Base-by-base conservation (phyloP, 2,329 filamentous ascomycete species). In the Microsporum ferrugineum region DNA sequence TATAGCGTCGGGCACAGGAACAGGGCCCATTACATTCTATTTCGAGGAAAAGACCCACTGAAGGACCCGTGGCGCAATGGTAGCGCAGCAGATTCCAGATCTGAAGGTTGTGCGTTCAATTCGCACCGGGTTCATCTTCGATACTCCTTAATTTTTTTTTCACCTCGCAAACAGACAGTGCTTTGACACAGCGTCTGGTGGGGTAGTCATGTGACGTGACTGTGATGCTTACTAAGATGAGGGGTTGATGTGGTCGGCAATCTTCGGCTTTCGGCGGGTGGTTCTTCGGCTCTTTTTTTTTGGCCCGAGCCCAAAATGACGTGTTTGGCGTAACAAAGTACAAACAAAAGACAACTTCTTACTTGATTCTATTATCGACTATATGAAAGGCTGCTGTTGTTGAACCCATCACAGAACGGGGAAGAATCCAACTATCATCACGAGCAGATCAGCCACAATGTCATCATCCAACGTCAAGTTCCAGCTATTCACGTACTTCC, bases 401-500 rank as follows among this genome's bases (percentile, higher is more conserved):
- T 23, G 17, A 23, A 23, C 17, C 17, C 17, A 23, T 23, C 17
- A 23, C 17, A 23, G 17, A 23, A 23, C 1, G 17, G 17, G 17
- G 17, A 33, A 33, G 12, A 53, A 33, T 8, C 6, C 2, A 31
- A 29, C 27, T 12, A 33, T 2, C 12, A 14, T 31, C 31, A 34
- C 7, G 29, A 36, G n/a, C 29, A 55, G 36, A 36, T 23, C 33
- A 55, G 14, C 51, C 14, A 57, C 36, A 17, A 64, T 62, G 63
- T 33, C 63, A 1, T 36, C 60, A 6, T 56, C 41, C 14, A 38
- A 34, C 49, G 47, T 59, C 61, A 57, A 62, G 41, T 67, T 71
- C 59, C 65, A 71, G 1, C 78, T 86, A 7, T 79, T 86, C 73
- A 80, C 78, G 63, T 86, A 84, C 73, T 85, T 81, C 71, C 78